Conservation (phyloP, 2,329 filamentous ascomycete genomes). For the Colletotrichum liaoningense region DNA sequence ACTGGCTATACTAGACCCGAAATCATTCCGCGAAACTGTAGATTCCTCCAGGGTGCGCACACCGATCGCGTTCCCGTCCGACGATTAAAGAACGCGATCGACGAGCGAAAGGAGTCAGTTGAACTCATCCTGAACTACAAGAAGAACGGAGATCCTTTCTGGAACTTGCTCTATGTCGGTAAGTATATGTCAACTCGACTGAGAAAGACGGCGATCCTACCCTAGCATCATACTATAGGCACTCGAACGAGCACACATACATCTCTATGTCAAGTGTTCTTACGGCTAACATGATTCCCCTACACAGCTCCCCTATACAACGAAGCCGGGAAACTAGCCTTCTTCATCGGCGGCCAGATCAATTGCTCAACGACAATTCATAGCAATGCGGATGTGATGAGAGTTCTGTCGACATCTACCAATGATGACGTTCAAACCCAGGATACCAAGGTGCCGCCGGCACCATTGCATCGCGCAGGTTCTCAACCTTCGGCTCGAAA, state of each 20-base stretch:
- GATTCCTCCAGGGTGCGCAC: conserved; percentile 60
- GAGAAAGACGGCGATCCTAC: too few species aligned
- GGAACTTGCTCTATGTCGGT: conserved; percentile 66
- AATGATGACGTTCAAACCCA: background rate
- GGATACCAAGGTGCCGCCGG: background rate
- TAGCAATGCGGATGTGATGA: conserved; percentile 58
- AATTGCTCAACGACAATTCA: conserved; percentile 64
- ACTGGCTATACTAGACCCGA: conserved; percentile 61
- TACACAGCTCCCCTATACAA: conserved; percentile 54
- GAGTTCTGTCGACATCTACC: conserved; percentile 46
- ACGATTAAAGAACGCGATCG: conserved; percentile 55
- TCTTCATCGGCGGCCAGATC: conserved; percentile 64
- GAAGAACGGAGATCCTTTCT: conserved; percentile 64
- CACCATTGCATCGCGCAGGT: background rate
- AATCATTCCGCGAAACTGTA: conserved; percentile 62
- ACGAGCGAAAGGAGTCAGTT: conserved; percentile 55
- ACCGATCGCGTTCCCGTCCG: conserved; percentile 55
- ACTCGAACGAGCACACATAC: background rate
- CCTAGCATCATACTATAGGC: too few species aligned
- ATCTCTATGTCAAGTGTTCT: too few species aligned
- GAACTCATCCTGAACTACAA: conserved; percentile 64
- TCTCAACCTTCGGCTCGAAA: conserved; percentile 20
- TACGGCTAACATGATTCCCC: background rate
- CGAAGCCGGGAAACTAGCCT: conserved; percentile 54
- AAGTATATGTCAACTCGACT: conserved; percentile 39